These are phyloP conservation scores for Suhomyces canberraensis DNA, from an alignment of 805 yeast genomes.

Conservation along the genomic window DNA sequence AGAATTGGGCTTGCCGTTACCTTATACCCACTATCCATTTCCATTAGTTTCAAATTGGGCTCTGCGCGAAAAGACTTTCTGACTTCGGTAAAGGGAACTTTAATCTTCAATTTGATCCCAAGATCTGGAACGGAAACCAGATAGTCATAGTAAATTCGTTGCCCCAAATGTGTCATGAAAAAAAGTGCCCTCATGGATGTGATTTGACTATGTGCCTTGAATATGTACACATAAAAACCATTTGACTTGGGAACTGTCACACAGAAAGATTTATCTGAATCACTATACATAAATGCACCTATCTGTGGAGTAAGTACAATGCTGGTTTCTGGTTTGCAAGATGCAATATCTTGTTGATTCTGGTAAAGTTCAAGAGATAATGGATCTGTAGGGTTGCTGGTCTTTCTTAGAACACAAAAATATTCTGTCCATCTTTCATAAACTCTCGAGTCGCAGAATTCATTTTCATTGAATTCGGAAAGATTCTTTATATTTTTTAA, in stretches of 20 bases:
- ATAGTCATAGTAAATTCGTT: slow-evolving; percentile 22
- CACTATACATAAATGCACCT: slow-evolving; percentile 54
- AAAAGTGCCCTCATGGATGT: slow-evolving; percentile 64
- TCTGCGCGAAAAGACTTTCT: slow-evolving; percentile 8
- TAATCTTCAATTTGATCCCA: slow-evolving; percentile 42
- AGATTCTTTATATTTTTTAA: slow-evolving; percentile 16
- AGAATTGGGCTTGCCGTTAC: slow-evolving; percentile 25
- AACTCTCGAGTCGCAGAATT: slow-evolving; percentile 52
- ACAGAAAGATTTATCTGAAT: slow-evolving; percentile 67
- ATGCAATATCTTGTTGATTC: not conserved
- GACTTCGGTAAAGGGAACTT: slow-evolving; percentile 35
- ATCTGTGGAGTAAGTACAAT: slow-evolving; percentile 17
- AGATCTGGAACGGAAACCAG: slow-evolving; percentile 45
- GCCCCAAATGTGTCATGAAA: slow-evolving; percentile 50
- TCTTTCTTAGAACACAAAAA: slow-evolving; percentile 65
- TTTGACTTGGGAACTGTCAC: slow-evolving; percentile 33
- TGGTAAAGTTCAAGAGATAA: slow-evolving; percentile 62
- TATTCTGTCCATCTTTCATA: slow-evolving; percentile 79
- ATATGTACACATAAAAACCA: slow-evolving; percentile 42
- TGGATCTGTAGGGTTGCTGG: slow-evolving; percentile 51
- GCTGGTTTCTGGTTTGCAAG: slow-evolving; percentile 19
- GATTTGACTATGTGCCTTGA: slow-evolving; percentile 51
- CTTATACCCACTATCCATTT: slow-evolving; percentile 21
- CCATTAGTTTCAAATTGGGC: slow-evolving; percentile 8
- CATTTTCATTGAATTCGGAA: slow-evolving; percentile 43